A percentile compares a stretch with the other conserved stretches of the same genome.
These are phyloP conservation scores for Globisporangium middletonii DNA, from an alignment of 352 stramenopile species.

Conservation along the genomic window DNA sequence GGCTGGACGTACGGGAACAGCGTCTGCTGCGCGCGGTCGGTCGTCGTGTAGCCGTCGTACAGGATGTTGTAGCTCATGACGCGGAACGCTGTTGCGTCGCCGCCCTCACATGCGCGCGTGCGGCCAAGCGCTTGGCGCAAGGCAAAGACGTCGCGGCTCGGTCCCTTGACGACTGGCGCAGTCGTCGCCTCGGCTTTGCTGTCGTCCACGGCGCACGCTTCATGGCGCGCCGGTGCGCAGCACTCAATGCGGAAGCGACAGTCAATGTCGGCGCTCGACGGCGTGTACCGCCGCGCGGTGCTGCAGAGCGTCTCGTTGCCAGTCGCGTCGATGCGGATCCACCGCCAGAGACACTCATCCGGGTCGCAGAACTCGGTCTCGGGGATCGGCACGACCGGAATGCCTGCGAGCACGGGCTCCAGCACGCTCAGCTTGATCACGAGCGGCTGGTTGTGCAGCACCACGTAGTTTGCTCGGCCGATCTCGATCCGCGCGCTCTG, in stretches of 20 bases:
- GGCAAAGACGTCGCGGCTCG: conserved; percentile 49
- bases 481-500: conserved; percentile 35
- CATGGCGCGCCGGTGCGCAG: conserved; percentile 25
- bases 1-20: conserved; percentile 45
- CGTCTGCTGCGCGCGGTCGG: conserved; percentile 39
- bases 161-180: conserved; percentile 26
- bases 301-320: conserved; percentile 10
- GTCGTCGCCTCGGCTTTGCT: conserved; percentile 30
- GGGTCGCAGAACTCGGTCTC: conserved; percentile 57
- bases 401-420: conserved; percentile 36
- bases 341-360: conserved; percentile 59
- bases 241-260: conserved; percentile 52
- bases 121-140: conserved; percentile 19
- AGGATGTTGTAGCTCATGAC: conserved; percentile 84
- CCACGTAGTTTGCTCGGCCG: conserved; percentile 32
- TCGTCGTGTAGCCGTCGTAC: conserved; percentile 66
- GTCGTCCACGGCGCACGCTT: conserved; percentile 22
- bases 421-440: conserved; percentile 40
- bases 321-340: conserved; percentile 29
- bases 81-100: conserved; percentile 30
- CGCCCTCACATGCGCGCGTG: conserved; percentile 7
- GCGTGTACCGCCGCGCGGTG: conserved; percentile 29
- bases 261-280: conserved; percentile 32
- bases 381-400: conserved; percentile 37
- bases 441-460: conserved; percentile 56